Percentiles rank a stretch among this genome's conserved stretches.
phyloP scores from a whole-genome alignment of 345 rosid genomes.

The Camelina sativa region DNA sequence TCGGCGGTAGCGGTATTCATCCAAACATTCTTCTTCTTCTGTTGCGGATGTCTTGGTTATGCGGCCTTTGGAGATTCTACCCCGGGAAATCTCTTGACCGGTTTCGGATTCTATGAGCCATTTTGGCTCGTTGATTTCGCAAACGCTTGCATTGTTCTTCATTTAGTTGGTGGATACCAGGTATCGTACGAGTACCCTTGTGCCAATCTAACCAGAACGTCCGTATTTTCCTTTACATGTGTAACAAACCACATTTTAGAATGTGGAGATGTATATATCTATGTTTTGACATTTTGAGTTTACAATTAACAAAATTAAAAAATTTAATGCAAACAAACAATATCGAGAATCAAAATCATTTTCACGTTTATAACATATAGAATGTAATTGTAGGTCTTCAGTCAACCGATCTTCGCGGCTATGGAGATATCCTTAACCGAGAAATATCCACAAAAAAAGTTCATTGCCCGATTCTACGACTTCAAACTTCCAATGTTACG shows the following conservation, averaged over 20 bases:
- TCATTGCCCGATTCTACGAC: slow-evolving; percentile 43
- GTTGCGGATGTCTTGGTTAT: slow-evolving; percentile 82
- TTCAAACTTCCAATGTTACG: slow-evolving; percentile 47
- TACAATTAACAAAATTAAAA: not conserved
- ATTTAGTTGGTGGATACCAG: slow-evolving; percentile 79
- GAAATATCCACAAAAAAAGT: slow-evolving; percentile 54
- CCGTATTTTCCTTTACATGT: not conserved
- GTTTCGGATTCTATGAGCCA: slow-evolving; percentile 81
- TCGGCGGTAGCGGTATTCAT: slow-evolving; percentile 51
- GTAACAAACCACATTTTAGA: not conserved
- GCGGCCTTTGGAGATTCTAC: slow-evolving; percentile 83
- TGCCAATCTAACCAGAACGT: not conserved
- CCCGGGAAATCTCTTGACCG: slow-evolving; percentile 79
- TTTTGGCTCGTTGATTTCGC: slow-evolving; percentile 81
- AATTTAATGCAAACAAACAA: not conserved
- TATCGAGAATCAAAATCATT: not conserved
- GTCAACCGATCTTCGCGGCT: slow-evolving; percentile 71
- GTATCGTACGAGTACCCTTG: slow-evolving; percentile 51
- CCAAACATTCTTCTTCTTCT: slow-evolving; percentile 64
- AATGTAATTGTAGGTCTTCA: slow-evolving; percentile 51
- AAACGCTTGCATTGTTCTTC: slow-evolving; percentile 70
- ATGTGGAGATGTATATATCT: not conserved
- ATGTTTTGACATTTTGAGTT: not conserved
- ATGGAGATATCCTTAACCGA: slow-evolving; percentile 56
- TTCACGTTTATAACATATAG: not conserved